These are phyloP conservation scores for Paspalum notatum DNA, from an alignment of 176 grass and related monocot species.

Conservation along the genomic window DNA sequence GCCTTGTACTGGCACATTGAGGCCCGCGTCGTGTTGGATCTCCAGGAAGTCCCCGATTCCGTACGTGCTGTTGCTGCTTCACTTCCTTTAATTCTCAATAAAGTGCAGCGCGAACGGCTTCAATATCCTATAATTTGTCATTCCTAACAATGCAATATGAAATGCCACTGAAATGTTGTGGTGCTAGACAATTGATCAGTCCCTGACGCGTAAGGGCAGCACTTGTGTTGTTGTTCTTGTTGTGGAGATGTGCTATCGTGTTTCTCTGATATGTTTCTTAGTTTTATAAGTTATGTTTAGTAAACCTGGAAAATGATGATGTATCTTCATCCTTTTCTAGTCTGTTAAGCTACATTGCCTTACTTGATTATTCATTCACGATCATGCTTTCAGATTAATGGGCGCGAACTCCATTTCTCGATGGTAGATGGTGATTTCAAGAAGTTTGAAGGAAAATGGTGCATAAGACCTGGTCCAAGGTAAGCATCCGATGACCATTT, in stretches of 20 bases:
- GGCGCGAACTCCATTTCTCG: slow-evolving; percentile 83
- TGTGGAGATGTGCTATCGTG: background rate
- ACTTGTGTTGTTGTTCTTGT: background rate
- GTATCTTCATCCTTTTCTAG: background rate
- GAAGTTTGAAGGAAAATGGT: slow-evolving; percentile 99
- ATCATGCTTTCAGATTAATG: slow-evolving; percentile 54
- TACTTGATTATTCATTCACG: background rate
- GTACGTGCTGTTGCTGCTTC: slow-evolving; percentile 43
- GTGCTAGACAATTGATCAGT: background rate
- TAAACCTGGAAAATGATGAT: background rate
- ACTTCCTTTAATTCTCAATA: background rate
- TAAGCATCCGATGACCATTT: slow-evolving; percentile 16
- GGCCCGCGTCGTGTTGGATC: slow-evolving; percentile 89
- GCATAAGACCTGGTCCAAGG: slow-evolving; percentile 74
- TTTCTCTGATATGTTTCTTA: background rate
- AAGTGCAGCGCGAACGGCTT: background rate
- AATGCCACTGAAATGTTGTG: background rate
- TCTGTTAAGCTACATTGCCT: background rate
- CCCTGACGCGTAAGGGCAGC: background rate
- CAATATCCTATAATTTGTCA: background rate
- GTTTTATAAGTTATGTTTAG: background rate
- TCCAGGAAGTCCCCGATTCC: slow-evolving; percentile 68
- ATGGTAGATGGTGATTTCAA: slow-evolving; percentile 98
- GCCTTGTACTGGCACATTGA: slow-evolving; percentile 98
- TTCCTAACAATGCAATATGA: background rate